Evolutionary conservation across 768 basidiomycete species (phyloP).

Genomic region (Russula earlei): DNA sequence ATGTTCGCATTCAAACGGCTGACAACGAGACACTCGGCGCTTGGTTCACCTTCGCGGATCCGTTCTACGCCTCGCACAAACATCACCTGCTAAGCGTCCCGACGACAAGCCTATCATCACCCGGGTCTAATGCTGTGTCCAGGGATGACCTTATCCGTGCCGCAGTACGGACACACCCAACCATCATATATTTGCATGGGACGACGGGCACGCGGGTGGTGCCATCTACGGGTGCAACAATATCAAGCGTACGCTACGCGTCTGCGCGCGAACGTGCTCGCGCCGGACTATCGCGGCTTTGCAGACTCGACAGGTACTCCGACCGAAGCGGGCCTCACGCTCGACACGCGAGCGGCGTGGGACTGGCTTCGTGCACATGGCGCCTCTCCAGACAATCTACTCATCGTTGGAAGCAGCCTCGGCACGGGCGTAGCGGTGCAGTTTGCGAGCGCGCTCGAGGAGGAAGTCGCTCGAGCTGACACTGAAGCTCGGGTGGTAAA

Average conservation of each 20-base stretch:
- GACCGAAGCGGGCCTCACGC: conserved; percentile 60
- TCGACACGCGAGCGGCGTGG: conserved; percentile 72
- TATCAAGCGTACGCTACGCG: conserved; percentile 59
- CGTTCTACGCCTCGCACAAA: conserved; percentile 34
- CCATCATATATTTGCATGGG: conserved; percentile 83
- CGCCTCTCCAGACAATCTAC: conserved; percentile 48
- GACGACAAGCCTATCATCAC: conserved; percentile 24
- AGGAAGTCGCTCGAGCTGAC: conserved; percentile 22
- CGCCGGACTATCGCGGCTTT: conserved; percentile 89
- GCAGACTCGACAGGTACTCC: conserved; percentile 79
- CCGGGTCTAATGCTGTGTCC: not conserved
- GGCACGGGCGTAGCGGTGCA: conserved; percentile 69
- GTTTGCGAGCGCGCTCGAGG: conserved; percentile 33
- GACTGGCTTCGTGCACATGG: conserved; percentile 62
- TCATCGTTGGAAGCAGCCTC: conserved; percentile 80
- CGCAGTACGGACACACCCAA: conserved; percentile 54
- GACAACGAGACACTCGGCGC: conserved; percentile 83
- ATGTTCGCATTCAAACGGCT: conserved; percentile 56
- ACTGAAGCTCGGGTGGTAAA: conserved; percentile 6
- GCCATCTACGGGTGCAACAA: conserved; percentile 49
- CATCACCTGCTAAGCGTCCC: conserved; percentile 31
- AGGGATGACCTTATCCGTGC: conserved; percentile 35
- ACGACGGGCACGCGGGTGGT: conserved; percentile 80
- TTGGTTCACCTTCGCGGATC: conserved; percentile 73
- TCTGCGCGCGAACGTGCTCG: conserved; percentile 65